Conservation (phyloP, 768 basidiomycete species). For the Tulasnella sp. region DNA sequence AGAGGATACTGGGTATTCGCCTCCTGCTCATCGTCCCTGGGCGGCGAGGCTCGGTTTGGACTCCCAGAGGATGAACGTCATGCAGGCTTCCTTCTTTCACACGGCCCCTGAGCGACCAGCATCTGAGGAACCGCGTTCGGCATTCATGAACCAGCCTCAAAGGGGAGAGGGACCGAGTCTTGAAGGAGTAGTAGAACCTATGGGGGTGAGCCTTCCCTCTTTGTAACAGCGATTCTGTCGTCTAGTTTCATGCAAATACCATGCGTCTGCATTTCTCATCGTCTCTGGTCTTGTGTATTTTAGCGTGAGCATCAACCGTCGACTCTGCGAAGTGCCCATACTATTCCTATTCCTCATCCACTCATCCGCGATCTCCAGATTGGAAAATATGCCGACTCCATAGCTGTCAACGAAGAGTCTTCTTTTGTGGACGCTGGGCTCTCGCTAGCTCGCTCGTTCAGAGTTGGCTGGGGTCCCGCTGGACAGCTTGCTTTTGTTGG, state of each 20-base stretch:
- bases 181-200: constrained; percentile 47
- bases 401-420: constrained; percentile 40
- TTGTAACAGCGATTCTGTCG: constrained; percentile 4
- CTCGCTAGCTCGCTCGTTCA: constrained; percentile 74
- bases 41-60: constrained; percentile 66
- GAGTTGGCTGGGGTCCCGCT: constrained; percentile 81
- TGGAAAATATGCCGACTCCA: constrained; percentile 15
- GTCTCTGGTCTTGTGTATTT: background rate
- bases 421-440: constrained; percentile 71
- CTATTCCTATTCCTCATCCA: constrained; percentile 17
- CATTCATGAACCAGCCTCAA: constrained; percentile 13
- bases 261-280: background rate
- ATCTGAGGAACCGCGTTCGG: background rate
- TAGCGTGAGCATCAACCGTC: background rate
- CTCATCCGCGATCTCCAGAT: constrained; percentile 9
- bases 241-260: constrained; percentile 1
- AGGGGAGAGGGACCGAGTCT: constrained; percentile 3
- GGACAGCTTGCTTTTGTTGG: constrained; percentile 69
- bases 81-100: constrained; percentile 76
- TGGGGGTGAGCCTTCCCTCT: constrained; percentile 14
- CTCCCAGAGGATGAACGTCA: constrained; percentile 79
- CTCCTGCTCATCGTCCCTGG: constrained; percentile 39
- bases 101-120: constrained; percentile 5
- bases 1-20: constrained; percentile 29
- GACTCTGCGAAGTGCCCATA: constrained; percentile 13